Conservation (phyloP, 805 yeast species). For the Blastobotrys parvus region DNA sequence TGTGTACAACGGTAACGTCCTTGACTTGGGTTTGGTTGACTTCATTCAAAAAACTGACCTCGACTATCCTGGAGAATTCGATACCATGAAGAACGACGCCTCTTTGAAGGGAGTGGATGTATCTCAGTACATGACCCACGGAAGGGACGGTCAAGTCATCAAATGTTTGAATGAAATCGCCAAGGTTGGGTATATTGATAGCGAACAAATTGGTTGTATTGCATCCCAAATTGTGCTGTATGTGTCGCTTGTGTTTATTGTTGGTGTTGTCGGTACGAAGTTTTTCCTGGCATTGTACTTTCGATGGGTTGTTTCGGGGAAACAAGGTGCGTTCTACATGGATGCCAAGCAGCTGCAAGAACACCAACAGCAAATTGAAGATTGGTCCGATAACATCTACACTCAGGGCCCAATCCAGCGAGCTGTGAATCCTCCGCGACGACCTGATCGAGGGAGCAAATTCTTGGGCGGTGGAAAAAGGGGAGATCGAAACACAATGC, state of each 20-base stretch:
- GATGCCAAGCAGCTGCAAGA: conserved; percentile 49
- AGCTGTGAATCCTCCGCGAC: conserved; percentile 36
- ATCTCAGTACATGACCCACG: conserved; percentile 59
- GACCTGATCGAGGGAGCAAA: conserved; percentile 6
- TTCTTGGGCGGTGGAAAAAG: conserved; percentile 3
- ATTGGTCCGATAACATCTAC: conserved; percentile 69
- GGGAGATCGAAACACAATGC: conserved; percentile 12
- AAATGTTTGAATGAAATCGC: conserved; percentile 78
- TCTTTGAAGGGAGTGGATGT: conserved; percentile 71
- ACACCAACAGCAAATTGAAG: conserved; percentile 63
- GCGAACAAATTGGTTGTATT: conserved; percentile 87
- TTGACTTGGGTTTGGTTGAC: conserved; percentile 67
- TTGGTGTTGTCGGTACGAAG: conserved; percentile 68
- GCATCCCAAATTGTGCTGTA: conserved; percentile 79
- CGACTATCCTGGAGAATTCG: conserved; percentile 64
- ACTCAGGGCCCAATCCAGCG: conserved; percentile 28
- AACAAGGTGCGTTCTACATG: conserved; percentile 69
- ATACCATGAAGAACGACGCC: conserved; percentile 46
- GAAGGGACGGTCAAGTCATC: conserved; percentile 62
- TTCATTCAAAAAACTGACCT: conserved; percentile 69
- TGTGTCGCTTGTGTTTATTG: conserved; percentile 73
- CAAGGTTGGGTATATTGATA: conserved; percentile 83
- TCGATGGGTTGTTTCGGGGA: conserved; percentile 71
- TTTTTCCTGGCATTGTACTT: conserved; percentile 83
- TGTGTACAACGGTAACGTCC: conserved; percentile 82